Evolutionary conservation across 257 asterid species (phyloP).

Genomic region (Ehretia macrophylla): DNA sequence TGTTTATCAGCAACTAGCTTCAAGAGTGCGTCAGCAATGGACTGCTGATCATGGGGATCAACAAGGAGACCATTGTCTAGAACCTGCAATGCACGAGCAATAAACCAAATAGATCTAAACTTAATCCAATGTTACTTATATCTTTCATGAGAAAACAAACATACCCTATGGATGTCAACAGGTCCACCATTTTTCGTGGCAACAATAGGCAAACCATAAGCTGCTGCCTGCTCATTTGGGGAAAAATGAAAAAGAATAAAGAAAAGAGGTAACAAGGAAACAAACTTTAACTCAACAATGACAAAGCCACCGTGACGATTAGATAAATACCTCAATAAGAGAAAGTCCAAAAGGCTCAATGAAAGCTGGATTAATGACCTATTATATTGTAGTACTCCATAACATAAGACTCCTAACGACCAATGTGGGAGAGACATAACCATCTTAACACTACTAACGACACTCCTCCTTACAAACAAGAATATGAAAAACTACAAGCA

Average conservation of each 20-base stretch:
- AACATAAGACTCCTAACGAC: too few relatives aligned
- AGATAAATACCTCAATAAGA: slow-evolving; percentile 73
- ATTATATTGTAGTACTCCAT: too few relatives aligned
- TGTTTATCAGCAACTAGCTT: slow-evolving; percentile 95
- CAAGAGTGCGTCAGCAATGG: slow-evolving; percentile 88
- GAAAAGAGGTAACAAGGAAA: slow-evolving; percentile 4
- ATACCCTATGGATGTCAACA: slow-evolving; percentile 88
- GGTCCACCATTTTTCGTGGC: slow-evolving; percentile 97
- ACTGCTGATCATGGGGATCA: slow-evolving; percentile 90
- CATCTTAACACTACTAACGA: too few relatives aligned
- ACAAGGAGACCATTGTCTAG: slow-evolving; percentile 94
- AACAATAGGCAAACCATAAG: slow-evolving; percentile 88
- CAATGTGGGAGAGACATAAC: too few relatives aligned
- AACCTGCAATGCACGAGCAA: slow-evolving; percentile 43
- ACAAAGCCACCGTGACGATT: not conserved
- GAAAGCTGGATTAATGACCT: slow-evolving; percentile 95
- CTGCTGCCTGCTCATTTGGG: slow-evolving; percentile 70
- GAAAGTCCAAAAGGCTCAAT: slow-evolving; percentile 99
- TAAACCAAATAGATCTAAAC: slow-evolving; percentile 6
- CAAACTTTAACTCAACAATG: not conserved
- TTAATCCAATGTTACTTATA: not conserved
- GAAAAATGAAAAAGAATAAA: slow-evolving; percentile 9
- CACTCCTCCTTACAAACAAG: too few relatives aligned
- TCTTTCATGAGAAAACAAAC: slow-evolving; percentile 5
- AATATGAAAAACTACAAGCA: not conserved